phyloP scores from a whole-genome alignment of 2,329 filamentous ascomycete species.

The Raffaelea arxii region DNA sequence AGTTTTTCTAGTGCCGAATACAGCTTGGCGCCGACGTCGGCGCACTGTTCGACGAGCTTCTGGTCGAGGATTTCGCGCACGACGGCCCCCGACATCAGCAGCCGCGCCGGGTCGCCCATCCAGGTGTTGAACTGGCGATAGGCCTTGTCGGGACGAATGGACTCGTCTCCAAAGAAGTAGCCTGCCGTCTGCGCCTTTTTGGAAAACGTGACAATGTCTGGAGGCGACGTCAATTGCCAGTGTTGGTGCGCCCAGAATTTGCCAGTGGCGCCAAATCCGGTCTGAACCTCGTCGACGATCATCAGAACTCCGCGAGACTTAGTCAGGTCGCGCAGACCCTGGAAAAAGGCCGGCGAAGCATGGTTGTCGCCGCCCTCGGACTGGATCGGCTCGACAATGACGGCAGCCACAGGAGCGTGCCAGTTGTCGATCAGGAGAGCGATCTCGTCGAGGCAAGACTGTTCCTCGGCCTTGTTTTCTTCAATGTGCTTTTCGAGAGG shows the following conservation, averaged over 20 bases:
- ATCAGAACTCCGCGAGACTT: constrained; percentile 67
- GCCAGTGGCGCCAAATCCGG: constrained; percentile 82
- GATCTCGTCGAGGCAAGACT: constrained; percentile 71
- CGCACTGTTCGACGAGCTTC: constrained; percentile 69
- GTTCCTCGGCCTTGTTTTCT: constrained; percentile 75
- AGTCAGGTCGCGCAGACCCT: constrained; percentile 68
- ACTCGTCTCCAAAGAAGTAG: constrained; percentile 79
- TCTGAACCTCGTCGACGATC: constrained; percentile 93
- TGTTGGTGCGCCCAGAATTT: constrained; percentile 97
- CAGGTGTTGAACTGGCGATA: constrained; percentile 97
- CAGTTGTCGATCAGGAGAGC: constrained; percentile 72
- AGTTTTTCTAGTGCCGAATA: constrained; percentile 60
- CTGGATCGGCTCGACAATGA: constrained; percentile 84
- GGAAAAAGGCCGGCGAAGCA: constrained; percentile 80
- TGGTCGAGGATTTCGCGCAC: constrained; percentile 66
- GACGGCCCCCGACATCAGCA: constrained; percentile 78
- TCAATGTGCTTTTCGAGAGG: constrained; percentile 69
- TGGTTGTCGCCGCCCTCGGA: constrained; percentile 94
- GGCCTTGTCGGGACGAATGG: constrained; percentile 78
- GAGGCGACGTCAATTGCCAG: constrained; percentile 71
- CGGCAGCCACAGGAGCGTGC: constrained; percentile 70
- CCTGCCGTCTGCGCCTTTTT: constrained; percentile 94
- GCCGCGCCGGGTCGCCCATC: constrained; percentile 87
- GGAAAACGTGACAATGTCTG: constrained; percentile 90
- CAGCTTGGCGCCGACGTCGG: constrained; percentile 68